A percentile compares a stretch with the other conserved stretches of the same genome.
These are phyloP conservation scores for Tuctoria greenei DNA, from an alignment of 176 grass and related monocot genomes.

Conservation along the genomic window DNA sequence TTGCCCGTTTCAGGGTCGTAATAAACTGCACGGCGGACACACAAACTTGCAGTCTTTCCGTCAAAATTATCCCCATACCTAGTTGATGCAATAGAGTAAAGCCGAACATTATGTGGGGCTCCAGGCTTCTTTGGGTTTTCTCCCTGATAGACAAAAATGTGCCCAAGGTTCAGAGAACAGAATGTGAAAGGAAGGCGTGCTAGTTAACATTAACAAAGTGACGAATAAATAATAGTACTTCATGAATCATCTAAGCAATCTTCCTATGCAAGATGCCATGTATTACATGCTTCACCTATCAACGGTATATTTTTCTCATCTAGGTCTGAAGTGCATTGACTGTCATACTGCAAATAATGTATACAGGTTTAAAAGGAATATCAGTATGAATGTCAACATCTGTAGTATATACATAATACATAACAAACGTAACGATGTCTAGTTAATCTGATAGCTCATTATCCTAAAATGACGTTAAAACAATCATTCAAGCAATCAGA, in stretches of 20 bases:
- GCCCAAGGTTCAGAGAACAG: not conserved
- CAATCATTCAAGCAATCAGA: not conserved
- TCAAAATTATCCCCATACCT: conserved; percentile 89
- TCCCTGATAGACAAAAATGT: conserved; percentile 50
- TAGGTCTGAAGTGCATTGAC: not conserved
- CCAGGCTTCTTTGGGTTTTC: conserved; percentile 97
- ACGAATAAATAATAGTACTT: not conserved
- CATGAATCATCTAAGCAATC: not conserved
- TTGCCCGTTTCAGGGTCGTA: conserved; percentile 90
- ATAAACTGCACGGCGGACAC: conserved; percentile 78
- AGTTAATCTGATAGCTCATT: not conserved
- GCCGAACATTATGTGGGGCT: conserved; percentile 76
- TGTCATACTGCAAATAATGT: not conserved
- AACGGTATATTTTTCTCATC: not conserved
- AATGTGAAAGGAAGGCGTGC: not conserved
- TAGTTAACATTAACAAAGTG: not conserved
- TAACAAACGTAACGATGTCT: not conserved
- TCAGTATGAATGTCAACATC: not conserved
- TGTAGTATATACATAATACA: not conserved
- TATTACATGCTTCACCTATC: not conserved
- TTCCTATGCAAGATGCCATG: not conserved
- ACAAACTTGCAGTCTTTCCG: conserved; percentile 74
- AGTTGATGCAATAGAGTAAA: conserved; percentile 93
- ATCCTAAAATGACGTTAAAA: not conserved
- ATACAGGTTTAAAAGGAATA: not conserved